A percentile compares a stretch with the other conserved stretches of the same genome.
Evolutionary conservation across 2,329 filamentous ascomycete species (phyloP).

Genomic region (Lachnum nothofagi): DNA sequence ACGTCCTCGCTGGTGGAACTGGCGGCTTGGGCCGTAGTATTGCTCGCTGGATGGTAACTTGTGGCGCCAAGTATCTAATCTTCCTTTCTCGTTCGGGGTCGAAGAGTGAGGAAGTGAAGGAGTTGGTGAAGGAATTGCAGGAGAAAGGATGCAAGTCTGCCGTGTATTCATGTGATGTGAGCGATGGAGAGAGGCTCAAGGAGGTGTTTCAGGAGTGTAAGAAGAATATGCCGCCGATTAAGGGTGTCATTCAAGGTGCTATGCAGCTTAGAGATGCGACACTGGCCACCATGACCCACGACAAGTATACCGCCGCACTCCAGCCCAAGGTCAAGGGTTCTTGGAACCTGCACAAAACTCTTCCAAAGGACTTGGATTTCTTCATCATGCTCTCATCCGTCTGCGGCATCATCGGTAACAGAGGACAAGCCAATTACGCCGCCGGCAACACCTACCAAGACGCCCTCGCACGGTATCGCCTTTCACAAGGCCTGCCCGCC

Average conservation of each 20-base stretch:
- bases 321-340: constrained; percentile 33
- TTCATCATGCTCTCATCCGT: constrained; percentile 22
- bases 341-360: constrained; percentile 24
- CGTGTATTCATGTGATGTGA: constrained; percentile 20
- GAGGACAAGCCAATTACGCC: constrained; percentile 28
- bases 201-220: constrained; percentile 9
- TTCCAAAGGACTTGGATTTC: constrained; percentile 32
- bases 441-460: constrained; percentile 34
- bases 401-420: constrained; percentile 24
- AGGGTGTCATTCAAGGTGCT: constrained; percentile 25
- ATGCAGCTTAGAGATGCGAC: constrained; percentile 23
- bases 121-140: constrained; percentile 8
- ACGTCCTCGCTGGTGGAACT: constrained; percentile 26
- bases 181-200: constrained; percentile 11
- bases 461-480: constrained; percentile 22
- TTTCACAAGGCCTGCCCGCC: constrained; percentile 16
- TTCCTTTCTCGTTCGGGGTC: constrained; percentile 12
- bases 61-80: constrained; percentile 17
- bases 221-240: constrained; percentile 16
- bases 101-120: constrained; percentile 7
- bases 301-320: constrained; percentile 33
- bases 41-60: constrained; percentile 9
- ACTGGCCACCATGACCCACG: constrained; percentile 28
- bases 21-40: constrained; percentile 27
- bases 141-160: constrained; percentile 15